Percentiles rank a stretch among this genome's conserved stretches.
Evolutionary conservation across 2,329 filamentous ascomycete genomes (phyloP).

Genomic region (Fusarium transvaalense): DNA sequence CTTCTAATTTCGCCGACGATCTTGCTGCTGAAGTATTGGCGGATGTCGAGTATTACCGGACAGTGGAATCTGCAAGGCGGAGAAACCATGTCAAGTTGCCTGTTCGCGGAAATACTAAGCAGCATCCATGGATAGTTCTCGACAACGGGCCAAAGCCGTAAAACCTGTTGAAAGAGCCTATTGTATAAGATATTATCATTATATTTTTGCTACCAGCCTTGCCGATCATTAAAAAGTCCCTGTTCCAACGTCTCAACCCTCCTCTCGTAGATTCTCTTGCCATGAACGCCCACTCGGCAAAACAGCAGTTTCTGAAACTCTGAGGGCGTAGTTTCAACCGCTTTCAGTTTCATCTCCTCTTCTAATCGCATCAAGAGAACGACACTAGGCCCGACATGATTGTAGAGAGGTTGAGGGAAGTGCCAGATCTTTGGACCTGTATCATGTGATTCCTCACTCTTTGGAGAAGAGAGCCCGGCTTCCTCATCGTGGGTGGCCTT

Average conservation of each 20-base stretch:
- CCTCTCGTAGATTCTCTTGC: conserved; percentile 28
- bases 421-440: conserved; percentile 15
- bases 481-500: neutral
- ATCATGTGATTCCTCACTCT: neutral
- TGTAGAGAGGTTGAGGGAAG: conserved; percentile 31
- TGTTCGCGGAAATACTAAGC: neutral
- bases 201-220: conserved; percentile 6
- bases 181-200: neutral
- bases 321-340: conserved; percentile 17
- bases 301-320: conserved; percentile 41
- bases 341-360: conserved; percentile 26
- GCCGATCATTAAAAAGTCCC: conserved; percentile 31
- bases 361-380: conserved; percentile 35
- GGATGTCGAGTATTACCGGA: conserved; percentile 24
- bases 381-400: conserved; percentile 38
- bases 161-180: no score
- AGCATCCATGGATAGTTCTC: neutral
- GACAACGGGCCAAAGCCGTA: no score
- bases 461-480: neutral
- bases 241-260: conserved; percentile 29
- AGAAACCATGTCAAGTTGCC: conserved; percentile 28
- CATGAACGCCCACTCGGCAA: conserved; percentile 39
- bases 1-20: neutral
- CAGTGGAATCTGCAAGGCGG: conserved; percentile 36
- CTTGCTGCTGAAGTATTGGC: conserved; percentile 12